These are phyloP conservation scores for Marvania coccoides DNA, from an alignment of 139 green algal genomes.

Conservation along the genomic window DNA sequence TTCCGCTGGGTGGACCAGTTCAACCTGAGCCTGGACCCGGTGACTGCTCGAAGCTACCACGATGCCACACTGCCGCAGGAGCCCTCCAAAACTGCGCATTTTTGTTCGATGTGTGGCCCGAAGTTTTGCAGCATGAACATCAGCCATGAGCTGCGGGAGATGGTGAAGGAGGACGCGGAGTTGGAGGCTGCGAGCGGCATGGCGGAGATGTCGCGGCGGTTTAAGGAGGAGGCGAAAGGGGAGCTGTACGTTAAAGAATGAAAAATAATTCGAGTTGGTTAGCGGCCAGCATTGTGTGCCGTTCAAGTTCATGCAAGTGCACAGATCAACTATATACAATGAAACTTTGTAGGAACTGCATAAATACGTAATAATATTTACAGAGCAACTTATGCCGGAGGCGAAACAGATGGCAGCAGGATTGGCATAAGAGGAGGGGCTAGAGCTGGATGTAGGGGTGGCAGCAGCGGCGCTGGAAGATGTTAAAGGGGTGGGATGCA, in stretches of 20 bases:
- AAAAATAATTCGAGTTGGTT: too few species aligned
- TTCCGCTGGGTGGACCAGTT: conserved; percentile 98
- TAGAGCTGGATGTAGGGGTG: too few species aligned
- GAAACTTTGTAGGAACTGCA: too few species aligned
- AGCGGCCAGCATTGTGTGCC: too few species aligned
- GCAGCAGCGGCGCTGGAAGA: too few species aligned
- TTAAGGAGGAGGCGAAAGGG: not conserved
- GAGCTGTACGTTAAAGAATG: not conserved
- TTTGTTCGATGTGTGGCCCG: conserved; percentile 85
- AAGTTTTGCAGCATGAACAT: conserved; percentile 91
- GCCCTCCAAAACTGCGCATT: conserved; percentile 52
- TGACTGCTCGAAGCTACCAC: conserved; percentile 74
- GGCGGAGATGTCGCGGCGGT: not conserved
- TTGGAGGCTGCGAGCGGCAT: not conserved
- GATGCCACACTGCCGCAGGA: conserved; percentile 83
- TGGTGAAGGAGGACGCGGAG: conserved; percentile 31
- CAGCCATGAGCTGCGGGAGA: conserved; percentile 67
- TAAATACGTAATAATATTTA: too few species aligned
- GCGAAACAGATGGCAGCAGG: too few species aligned
- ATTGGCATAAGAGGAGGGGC: too few species aligned
- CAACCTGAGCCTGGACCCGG: conserved; percentile 85
- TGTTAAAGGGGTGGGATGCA: too few species aligned
- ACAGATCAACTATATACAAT: too few species aligned
- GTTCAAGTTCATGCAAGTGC: too few species aligned
- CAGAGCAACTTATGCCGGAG: too few species aligned